phyloP scores from a whole-genome alignment of 805 yeast species.

The Candida loeiensis region DNA sequence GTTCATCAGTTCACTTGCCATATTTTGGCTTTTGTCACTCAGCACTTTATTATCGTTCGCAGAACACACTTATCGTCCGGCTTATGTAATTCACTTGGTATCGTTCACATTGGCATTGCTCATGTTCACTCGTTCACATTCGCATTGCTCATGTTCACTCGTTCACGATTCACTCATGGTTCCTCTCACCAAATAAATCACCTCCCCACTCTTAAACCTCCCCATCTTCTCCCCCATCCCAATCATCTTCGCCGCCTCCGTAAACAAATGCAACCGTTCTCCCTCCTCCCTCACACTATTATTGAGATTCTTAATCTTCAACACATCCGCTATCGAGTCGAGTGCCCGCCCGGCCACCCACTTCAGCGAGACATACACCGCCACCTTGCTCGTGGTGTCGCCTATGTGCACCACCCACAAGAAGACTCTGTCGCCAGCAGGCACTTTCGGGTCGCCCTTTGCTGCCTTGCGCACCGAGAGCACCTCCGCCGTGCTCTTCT shows the following conservation, averaged over 20 bases:
- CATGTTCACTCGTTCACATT: not conserved
- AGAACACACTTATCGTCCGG: too few species aligned
- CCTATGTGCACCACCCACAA: slow-evolving; percentile 45
- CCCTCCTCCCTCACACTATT: slow-evolving; percentile 40
- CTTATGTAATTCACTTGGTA: too few species aligned
- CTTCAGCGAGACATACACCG: slow-evolving; percentile 47
- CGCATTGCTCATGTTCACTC: not conserved
- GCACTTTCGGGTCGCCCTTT: slow-evolving; percentile 49
- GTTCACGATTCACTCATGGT: slow-evolving; percentile 7
- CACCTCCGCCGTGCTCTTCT: slow-evolving; percentile 6
- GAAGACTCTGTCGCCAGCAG: slow-evolving; percentile 44
- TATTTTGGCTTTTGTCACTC: too few species aligned
- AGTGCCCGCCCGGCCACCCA: slow-evolving; percentile 62
- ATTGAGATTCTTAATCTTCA: slow-evolving; percentile 48
- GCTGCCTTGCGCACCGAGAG: slow-evolving; percentile 31
- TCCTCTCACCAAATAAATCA: slow-evolving; percentile 53
- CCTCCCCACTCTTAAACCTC: slow-evolving; percentile 48
- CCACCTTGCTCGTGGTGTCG: slow-evolving; percentile 19
- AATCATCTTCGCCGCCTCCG: slow-evolving; percentile 26
- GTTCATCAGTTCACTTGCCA: too few species aligned
- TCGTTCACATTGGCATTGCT: too few species aligned
- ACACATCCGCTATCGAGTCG: slow-evolving; percentile 47
- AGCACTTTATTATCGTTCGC: too few species aligned
- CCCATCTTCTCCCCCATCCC: slow-evolving; percentile 32
- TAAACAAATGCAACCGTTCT: slow-evolving; percentile 48